Evolutionary conservation across 2,329 filamentous ascomycete genomes (phyloP), one percentile per base, ranked within the genome.

Genomic region (Stagonosporopsis tanaceti): DNA sequence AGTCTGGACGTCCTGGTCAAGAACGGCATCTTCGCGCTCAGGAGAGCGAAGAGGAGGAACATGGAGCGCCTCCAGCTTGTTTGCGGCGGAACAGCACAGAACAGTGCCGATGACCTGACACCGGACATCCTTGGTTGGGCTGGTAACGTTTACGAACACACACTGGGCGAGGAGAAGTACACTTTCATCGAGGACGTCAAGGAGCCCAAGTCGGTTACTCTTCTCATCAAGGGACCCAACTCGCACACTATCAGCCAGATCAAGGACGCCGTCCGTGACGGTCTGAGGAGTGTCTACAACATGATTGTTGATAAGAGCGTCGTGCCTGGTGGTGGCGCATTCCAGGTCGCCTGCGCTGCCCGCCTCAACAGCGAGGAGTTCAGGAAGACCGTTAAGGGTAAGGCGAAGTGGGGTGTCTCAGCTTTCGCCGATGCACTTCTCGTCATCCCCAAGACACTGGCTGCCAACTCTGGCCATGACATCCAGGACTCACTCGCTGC

Each of bases 111-210:
- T 38, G 95, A 98, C 71, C 80, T 99, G 61, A 87, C 89, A 4
- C 90, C 93, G 2, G 92, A 96, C 44, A 84, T 94, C 59, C 88
- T 99, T 51, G 95, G 95, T 62, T 99, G 94, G 93, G 95, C 95
- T 50, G 95, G 95, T 51, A 86, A 92, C 46, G 95, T 99, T 56
- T 98, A 99, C 76, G 95, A 99, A 82, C 94, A 99, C 79, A 92
- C 94, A 68, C 85, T 99, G 9, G 95, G 95, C 61, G 95, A 99
- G 83, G 95, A 99, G 84, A 99, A 99, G 83, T 99, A 92, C 82
- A 99, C 95, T 6, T 99, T 99, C 76, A 85, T 99, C 69, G 95
- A 99, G 80, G 95, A 99, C 69, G 95, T 99, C 72, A 98, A 97
- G 84, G 93, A 98, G 61, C 92, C 95, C 61, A 99, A 99, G 83